Evolutionary conservation across 2,329 filamentous ascomycete genomes (phyloP).

Genomic region (Fusarium bulbicola): DNA sequence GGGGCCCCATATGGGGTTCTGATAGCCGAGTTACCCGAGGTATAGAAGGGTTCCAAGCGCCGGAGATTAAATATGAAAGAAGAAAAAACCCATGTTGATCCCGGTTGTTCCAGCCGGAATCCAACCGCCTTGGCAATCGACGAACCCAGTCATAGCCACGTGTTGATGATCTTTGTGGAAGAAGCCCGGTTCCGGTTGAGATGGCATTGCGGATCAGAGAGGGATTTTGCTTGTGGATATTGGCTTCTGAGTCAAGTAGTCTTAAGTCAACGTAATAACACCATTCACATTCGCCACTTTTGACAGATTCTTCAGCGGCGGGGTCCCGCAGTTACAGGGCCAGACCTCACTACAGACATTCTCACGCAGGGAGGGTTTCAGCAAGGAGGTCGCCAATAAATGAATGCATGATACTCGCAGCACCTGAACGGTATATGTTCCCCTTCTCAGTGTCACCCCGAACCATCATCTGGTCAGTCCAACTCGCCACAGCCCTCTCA

Average conservation of each 20-base stretch:
- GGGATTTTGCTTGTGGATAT: background rate
- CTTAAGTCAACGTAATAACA: background rate
- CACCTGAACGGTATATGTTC: background rate
- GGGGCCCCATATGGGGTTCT: background rate
- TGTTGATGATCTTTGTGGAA: background rate
- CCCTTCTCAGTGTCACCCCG: constrained; percentile 1
- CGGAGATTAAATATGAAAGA: constrained; percentile 12
- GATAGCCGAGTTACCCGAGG: background rate
- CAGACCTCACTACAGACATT: background rate
- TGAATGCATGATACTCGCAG: background rate
- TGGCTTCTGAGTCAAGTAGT: background rate
- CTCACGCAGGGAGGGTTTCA: background rate
- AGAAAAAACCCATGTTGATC: background rate
- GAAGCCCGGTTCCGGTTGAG: no score
- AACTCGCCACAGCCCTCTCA: background rate
- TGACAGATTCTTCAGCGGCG: background rate
- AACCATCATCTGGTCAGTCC: background rate
- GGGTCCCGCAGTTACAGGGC: background rate
- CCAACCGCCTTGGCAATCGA: background rate
- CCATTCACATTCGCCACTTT: background rate
- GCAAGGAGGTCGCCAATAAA: background rate
- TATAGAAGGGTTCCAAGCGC: background rate
- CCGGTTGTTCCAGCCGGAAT: background rate
- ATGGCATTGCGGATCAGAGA: background rate
- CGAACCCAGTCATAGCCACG: background rate